A percentile compares a stretch with the other conserved stretches of the same genome.
Conservation (phyloP, 2,329 filamentous ascomycete genomes). For the Chalaropsis ovoidea region DNA sequence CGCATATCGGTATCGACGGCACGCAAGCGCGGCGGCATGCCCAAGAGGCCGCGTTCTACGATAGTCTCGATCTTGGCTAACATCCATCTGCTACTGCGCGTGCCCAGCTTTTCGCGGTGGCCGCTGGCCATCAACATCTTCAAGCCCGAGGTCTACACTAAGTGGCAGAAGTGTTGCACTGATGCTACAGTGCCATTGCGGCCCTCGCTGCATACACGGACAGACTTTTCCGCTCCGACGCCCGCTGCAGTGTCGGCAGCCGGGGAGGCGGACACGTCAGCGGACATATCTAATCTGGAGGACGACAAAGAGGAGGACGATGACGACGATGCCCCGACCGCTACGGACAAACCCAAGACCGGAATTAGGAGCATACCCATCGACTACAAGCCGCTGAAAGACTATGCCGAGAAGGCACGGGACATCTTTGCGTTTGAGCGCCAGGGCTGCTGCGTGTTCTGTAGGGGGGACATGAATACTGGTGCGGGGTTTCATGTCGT, state of each 20-base stretch:
- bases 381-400: slow-evolving; percentile 45
- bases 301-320: slow-evolving; percentile 3
- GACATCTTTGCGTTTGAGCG: slow-evolving; percentile 47
- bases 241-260: slow-evolving; percentile 15
- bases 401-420: slow-evolving; percentile 47
- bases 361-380: slow-evolving; percentile 47
- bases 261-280: slow-evolving; percentile 3
- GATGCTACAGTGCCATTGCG: slow-evolving; percentile 41
- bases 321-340: not conserved
- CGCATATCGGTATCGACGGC: slow-evolving; percentile 46
- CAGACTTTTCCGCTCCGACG: slow-evolving; percentile 41
- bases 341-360: slow-evolving; percentile 29
- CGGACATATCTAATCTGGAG: not conserved
- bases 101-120: slow-evolving; percentile 72
- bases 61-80: slow-evolving; percentile 65
- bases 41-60: slow-evolving; percentile 48
- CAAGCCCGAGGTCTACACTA: slow-evolving; percentile 52
- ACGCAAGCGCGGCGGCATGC: slow-evolving; percentile 44
- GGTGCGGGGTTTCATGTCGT: slow-evolving; percentile 46
- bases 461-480: slow-evolving; percentile 38
- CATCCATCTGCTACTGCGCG: slow-evolving; percentile 67
- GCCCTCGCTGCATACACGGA: slow-evolving; percentile 42
- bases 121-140: slow-evolving; percentile 77
- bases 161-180: slow-evolving; percentile 55
- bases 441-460: slow-evolving; percentile 47